Conservation (phyloP, 805 yeast genomes). For the Barnettozyma pratensis region DNA sequence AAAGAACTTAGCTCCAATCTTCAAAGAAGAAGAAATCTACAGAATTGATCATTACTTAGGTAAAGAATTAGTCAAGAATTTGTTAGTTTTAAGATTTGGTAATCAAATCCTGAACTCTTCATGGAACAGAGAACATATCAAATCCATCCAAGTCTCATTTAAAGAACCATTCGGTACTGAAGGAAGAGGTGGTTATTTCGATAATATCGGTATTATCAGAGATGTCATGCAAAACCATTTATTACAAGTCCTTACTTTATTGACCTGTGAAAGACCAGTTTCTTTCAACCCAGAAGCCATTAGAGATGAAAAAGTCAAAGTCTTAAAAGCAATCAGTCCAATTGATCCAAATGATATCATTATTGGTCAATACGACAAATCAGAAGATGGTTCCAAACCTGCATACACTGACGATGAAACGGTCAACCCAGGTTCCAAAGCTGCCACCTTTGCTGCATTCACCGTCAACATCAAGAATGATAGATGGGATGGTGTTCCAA, state of each 20-base stretch:
- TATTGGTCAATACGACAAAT: conserved; percentile 82
- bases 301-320: conserved; percentile 94
- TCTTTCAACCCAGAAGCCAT: conserved; percentile 89
- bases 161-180: conserved; percentile 99
- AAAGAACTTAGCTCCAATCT: conserved; percentile 71
- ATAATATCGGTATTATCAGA: conserved; percentile 89
- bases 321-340: conserved; percentile 73
- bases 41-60: conserved; percentile 98
- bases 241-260: conserved; percentile 82
- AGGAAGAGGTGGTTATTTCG: conserved; percentile 98
- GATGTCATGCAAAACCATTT: conserved; percentile 98
- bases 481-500: conserved; percentile 98
- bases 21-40: conserved; percentile 85
- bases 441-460: conserved; percentile 90
- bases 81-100: conserved; percentile 84
- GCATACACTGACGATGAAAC: conserved; percentile 90
- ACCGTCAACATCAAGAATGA: conserved; percentile 78
- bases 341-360: conserved; percentile 63
- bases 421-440: conserved; percentile 73
- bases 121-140: conserved; percentile 80
- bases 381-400: conserved; percentile 86
- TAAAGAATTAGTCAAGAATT: conserved; percentile 95
- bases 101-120: conserved; percentile 82
- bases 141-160: conserved; percentile 82
- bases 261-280: conserved; percentile 94